A percentile compares a stretch with the other conserved stretches of the same genome.
Evolutionary conservation across 164 flowering plant species (phyloP).

Genomic region (Vitis rupestris): DNA sequence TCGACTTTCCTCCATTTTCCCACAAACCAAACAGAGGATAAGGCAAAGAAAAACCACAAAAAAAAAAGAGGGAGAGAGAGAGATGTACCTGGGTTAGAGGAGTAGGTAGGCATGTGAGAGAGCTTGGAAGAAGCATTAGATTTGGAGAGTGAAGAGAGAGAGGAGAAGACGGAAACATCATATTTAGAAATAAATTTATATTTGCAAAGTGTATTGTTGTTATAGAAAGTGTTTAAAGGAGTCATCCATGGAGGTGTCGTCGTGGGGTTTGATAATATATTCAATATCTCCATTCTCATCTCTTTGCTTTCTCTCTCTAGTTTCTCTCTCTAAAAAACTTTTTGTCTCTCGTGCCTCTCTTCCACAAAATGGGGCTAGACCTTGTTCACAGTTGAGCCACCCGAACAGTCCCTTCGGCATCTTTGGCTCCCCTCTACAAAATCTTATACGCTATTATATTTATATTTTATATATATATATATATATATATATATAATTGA

Average conservation of each 20-base stretch:
- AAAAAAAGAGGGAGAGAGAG: neutral
- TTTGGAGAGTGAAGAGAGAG: slow-evolving; percentile 8
- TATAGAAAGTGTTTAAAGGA: neutral
- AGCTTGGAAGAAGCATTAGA: slow-evolving; percentile 7
- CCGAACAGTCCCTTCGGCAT: too few species aligned
- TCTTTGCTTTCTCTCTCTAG: slow-evolving; percentile 7
- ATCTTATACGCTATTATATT: too few species aligned
- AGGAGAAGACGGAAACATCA: slow-evolving; percentile 9
- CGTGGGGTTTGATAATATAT: slow-evolving; percentile 20
- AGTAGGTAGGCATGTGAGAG: slow-evolving; percentile 13
- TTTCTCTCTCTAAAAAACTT: slow-evolving; percentile 6
- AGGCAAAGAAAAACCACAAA: neutral
- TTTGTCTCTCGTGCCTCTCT: neutral
- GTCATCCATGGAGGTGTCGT: slow-evolving; percentile 10
- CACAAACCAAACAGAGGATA: neutral
- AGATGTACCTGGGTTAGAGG: slow-evolving; percentile 24
- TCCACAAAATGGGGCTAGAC: too few species aligned
- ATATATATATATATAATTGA: too few species aligned
- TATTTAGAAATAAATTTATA: neutral
- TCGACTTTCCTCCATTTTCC: neutral
- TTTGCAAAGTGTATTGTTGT: neutral
- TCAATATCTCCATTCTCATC: slow-evolving; percentile 34
- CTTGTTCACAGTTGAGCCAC: too few species aligned
- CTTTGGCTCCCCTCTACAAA: too few species aligned
- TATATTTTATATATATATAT: too few species aligned